These are phyloP conservation scores for Mucor plumbeus DNA, from an alignment of 371 early-diverging fungal genomes.

Conservation along the genomic window DNA sequence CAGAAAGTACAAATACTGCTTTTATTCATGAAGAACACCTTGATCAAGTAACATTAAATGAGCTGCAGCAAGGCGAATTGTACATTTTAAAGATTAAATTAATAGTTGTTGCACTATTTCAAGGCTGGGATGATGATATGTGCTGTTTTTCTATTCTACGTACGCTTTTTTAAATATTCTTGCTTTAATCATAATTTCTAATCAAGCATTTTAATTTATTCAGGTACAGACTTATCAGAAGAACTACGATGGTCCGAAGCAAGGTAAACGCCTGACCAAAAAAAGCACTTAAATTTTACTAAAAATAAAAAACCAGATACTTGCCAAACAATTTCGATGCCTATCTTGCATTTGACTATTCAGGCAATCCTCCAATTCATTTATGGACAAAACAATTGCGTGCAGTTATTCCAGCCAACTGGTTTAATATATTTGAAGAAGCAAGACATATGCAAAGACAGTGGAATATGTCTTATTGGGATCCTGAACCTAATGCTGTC, in stretches of 20 bases:
- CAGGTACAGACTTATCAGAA: slow-evolving; percentile 43
- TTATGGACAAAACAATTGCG: slow-evolving; percentile 43
- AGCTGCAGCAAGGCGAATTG: slow-evolving; percentile 43
- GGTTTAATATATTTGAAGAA: slow-evolving; percentile 56
- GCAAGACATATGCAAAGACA: slow-evolving; percentile 47
- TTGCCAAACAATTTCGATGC: slow-evolving; percentile 52
- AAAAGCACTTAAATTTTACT: not conserved
- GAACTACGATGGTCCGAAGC: slow-evolving; percentile 51
- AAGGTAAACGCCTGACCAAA: slow-evolving; percentile 21
- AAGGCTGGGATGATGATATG: slow-evolving; percentile 59
- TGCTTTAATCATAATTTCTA: not conserved
- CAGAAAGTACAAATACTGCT: slow-evolving; percentile 7
- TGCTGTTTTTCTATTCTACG: slow-evolving; percentile 52
- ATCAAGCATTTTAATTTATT: not conserved
- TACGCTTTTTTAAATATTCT: slow-evolving; percentile 20
- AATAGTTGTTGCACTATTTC: slow-evolving; percentile 46
- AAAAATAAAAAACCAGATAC: slow-evolving; percentile 27
- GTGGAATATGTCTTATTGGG: slow-evolving; percentile 27
- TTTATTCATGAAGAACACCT: slow-evolving; percentile 13
- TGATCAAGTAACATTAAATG: slow-evolving; percentile 14
- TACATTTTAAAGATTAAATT: slow-evolving; percentile 47
- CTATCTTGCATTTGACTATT: slow-evolving; percentile 49
- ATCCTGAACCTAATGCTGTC: slow-evolving; percentile 5
- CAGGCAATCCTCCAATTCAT: slow-evolving; percentile 51
- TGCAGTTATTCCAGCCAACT: slow-evolving; percentile 42